Percentiles rank a stretch among this genome's conserved stretches.
Evolutionary conservation across 441 rosid species (phyloP).

Genomic region (Eutrema salsugineum): DNA sequence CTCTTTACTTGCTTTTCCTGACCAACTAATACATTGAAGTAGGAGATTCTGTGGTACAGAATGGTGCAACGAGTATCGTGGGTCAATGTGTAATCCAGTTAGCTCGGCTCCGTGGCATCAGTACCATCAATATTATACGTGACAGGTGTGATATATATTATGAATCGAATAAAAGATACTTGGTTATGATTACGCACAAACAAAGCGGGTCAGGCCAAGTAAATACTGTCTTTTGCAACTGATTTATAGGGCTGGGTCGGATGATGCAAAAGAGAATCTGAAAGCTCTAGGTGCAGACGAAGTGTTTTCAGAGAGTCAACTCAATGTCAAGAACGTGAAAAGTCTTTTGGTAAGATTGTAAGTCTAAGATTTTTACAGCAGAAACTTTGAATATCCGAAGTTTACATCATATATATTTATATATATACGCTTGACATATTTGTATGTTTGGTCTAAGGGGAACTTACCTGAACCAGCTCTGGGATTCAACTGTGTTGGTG

Average conservation of each 20-base stretch:
- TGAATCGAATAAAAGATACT: background rate
- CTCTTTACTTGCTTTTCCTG: conserved; percentile 5
- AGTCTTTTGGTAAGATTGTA: conserved; percentile 60
- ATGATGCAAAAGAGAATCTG: conserved; percentile 64
- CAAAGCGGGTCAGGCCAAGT: background rate
- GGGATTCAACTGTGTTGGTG: conserved; percentile 92
- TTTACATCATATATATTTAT: background rate
- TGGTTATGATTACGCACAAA: background rate
- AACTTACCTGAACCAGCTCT: conserved; percentile 63
- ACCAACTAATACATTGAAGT: conserved; percentile 19
- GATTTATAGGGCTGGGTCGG: conserved; percentile 65
- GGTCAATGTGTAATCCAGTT: conserved; percentile 92
- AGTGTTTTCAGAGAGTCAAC: conserved; percentile 76
- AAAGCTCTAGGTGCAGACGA: conserved; percentile 81
- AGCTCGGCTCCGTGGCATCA: conserved; percentile 66
- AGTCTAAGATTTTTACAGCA: background rate
- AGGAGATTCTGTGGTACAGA: conserved; percentile 90
- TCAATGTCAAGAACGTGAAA: conserved; percentile 78
- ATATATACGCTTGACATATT: conserved; percentile 12
- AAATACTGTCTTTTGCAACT: conserved; percentile 5
- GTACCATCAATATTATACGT: conserved; percentile 71
- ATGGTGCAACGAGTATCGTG: conserved; percentile 89
- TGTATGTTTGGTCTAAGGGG: conserved; percentile 34
- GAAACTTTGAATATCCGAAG: background rate
- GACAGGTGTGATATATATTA: conserved; percentile 55